Conservation (phyloP, 2,329 filamentous ascomycete genomes). For the Hymenoscyphus fructigenus region DNA sequence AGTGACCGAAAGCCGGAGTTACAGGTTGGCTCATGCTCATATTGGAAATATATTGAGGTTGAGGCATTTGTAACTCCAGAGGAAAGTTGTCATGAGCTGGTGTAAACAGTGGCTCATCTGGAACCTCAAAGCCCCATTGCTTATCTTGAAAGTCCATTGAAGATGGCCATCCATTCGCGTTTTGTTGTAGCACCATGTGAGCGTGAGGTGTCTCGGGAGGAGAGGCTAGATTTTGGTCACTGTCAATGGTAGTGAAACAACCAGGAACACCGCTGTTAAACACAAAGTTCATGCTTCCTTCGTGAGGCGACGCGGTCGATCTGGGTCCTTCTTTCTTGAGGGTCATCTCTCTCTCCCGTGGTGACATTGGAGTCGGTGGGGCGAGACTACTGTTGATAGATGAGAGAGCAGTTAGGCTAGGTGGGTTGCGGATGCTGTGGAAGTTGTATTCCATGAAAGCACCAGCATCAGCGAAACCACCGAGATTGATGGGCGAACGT, state of each 20-base stretch:
- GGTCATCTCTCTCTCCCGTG: slow-evolving; percentile 31
- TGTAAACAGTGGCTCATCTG: slow-evolving; percentile 34
- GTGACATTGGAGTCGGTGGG: slow-evolving; percentile 37
- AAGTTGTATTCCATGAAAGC: slow-evolving; percentile 33
- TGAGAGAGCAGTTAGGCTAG: slow-evolving; percentile 27
- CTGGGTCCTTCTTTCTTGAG: slow-evolving; percentile 25
- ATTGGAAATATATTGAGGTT: slow-evolving; percentile 24
- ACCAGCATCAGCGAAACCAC: slow-evolving; percentile 29
- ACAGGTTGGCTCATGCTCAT: slow-evolving; percentile 33
- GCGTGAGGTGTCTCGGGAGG: slow-evolving; percentile 35
- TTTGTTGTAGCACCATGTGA: slow-evolving; percentile 17
- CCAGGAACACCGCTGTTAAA: slow-evolving; percentile 26
- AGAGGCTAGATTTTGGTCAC: slow-evolving; percentile 31
- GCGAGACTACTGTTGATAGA: slow-evolving; percentile 35
- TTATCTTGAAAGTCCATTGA: slow-evolving; percentile 24
- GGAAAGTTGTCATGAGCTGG: slow-evolving; percentile 31
- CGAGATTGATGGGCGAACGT: slow-evolving; percentile 34
- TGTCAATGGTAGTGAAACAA: slow-evolving; percentile 27
- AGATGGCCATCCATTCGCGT: slow-evolving; percentile 20
- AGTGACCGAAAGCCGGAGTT: slow-evolving; percentile 34
- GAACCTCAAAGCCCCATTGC: slow-evolving; percentile 29
- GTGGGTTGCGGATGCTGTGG: slow-evolving; percentile 26
- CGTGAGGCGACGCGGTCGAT: slow-evolving; percentile 31
- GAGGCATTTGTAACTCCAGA: slow-evolving; percentile 31
- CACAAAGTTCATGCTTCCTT: slow-evolving; percentile 27